A percentile compares a stretch with the other conserved stretches of the same genome.
phyloP scores from a whole-genome alignment of 2,329 filamentous ascomycete genomes.

The Fusarium torulosum region DNA sequence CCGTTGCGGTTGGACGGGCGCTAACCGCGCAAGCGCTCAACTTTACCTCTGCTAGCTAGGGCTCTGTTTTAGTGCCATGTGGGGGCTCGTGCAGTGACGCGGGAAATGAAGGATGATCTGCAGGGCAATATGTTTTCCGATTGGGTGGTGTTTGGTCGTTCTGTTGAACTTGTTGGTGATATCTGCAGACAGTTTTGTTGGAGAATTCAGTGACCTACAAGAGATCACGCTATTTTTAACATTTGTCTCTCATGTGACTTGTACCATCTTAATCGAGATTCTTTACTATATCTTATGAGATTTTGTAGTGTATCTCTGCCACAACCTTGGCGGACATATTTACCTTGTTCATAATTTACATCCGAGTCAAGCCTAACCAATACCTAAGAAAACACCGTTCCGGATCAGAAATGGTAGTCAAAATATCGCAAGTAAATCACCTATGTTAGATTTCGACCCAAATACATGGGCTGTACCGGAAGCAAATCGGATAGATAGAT shows the following conservation, averaged over 20 bases:
- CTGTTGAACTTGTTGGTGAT: slow-evolving; percentile 23
- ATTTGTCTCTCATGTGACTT: background rate
- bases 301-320: background rate
- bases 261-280: background rate
- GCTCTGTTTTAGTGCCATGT: slow-evolving; percentile 6
- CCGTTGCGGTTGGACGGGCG: slow-evolving; percentile 18
- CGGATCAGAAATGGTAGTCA: background rate
- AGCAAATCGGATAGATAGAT: background rate
- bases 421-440: background rate
- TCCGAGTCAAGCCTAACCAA: too few relatives aligned
- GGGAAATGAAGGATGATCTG: slow-evolving; percentile 25
- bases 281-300: background rate
- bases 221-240: background rate
- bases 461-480: background rate
- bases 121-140: slow-evolving; percentile 22
- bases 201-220: background rate
- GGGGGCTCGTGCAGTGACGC: slow-evolving; percentile 4
- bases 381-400: background rate
- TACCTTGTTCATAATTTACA: too few relatives aligned
- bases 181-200: background rate
- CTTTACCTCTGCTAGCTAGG: background rate
- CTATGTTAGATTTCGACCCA: background rate
- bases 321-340: too few relatives aligned
- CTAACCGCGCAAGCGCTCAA: slow-evolving; percentile 25
- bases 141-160: slow-evolving; percentile 9